Evolutionary conservation across 1,284 basidiomycete species (phyloP).

Genomic region (Heterobasidion parviporum): DNA sequence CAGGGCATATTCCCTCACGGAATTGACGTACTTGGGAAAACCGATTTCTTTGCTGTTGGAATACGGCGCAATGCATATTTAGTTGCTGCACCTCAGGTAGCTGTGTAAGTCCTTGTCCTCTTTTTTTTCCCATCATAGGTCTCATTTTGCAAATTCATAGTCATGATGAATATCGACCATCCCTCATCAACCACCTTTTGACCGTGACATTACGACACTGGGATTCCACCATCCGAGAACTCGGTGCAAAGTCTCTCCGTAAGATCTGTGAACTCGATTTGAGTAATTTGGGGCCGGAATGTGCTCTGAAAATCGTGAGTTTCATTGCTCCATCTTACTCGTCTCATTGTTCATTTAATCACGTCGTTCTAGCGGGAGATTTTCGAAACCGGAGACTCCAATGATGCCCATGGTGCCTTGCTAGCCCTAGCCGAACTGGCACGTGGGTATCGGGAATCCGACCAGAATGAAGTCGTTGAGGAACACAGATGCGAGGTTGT

Average conservation of each 20-base stretch:
- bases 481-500: slow-evolving; percentile 32
- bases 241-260: slow-evolving; percentile 75
- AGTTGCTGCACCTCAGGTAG: slow-evolving; percentile 77
- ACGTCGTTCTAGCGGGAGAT: slow-evolving; percentile 39
- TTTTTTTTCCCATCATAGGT: background rate
- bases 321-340: slow-evolving; percentile 6
- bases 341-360: slow-evolving; percentile 5
- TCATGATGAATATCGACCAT: slow-evolving; percentile 62
- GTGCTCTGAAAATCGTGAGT: slow-evolving; percentile 44
- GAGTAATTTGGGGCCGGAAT: slow-evolving; percentile 38
- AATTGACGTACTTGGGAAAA: slow-evolving; percentile 85
- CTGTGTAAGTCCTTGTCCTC: slow-evolving; percentile 47
- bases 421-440: slow-evolving; percentile 70
- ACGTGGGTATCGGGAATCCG: slow-evolving; percentile 32
- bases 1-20: slow-evolving; percentile 88
- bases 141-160: slow-evolving; percentile 25
- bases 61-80: slow-evolving; percentile 81
- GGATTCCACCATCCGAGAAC: slow-evolving; percentile 75
- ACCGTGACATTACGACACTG: slow-evolving; percentile 80
- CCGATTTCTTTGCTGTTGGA: slow-evolving; percentile 93
- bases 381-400: slow-evolving; percentile 58
- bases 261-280: slow-evolving; percentile 62
- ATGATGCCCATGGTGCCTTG: slow-evolving; percentile 79
- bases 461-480: slow-evolving; percentile 18
- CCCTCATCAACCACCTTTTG: slow-evolving; percentile 71